These are phyloP conservation scores for Metarhizium brunneum DNA, from an alignment of 2,329 filamentous ascomycete species.

Conservation along the genomic window DNA sequence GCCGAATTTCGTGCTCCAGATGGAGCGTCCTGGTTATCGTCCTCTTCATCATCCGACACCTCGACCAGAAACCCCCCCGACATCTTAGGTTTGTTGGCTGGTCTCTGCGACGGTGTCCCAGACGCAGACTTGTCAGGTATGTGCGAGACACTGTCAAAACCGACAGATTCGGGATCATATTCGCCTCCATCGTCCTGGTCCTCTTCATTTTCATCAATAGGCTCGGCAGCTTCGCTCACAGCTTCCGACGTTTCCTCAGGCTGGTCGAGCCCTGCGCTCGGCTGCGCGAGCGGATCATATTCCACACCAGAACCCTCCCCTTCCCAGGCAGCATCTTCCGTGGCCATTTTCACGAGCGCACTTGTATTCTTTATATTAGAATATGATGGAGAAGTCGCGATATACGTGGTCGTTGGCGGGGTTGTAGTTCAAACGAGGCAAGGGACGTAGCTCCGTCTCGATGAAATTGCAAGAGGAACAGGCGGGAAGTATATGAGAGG, in stretches of 20 bases:
- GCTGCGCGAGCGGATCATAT: conserved; percentile 46
- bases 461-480: background rate
- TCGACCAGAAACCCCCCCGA: conserved; percentile 51
- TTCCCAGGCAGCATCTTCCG: conserved; percentile 38
- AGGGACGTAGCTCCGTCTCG: background rate
- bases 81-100: conserved; percentile 45
- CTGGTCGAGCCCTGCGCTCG: conserved; percentile 41
- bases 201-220: conserved; percentile 41
- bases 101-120: conserved; percentile 18
- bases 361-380: background rate
- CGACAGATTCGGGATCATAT: conserved; percentile 49
- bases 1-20: conserved; percentile 6
- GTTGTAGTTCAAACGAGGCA: background rate
- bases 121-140: conserved; percentile 19
- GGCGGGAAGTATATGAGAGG: background rate
- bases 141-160: conserved; percentile 32
- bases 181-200: conserved; percentile 45
- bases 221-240: conserved; percentile 38
- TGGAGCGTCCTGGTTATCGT: conserved; percentile 14
- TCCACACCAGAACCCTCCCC: conserved; percentile 44
- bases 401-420: background rate
- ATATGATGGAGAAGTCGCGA: background rate
- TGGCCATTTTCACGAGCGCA: conserved; percentile 21
- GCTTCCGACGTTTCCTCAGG: conserved; percentile 40
- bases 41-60: conserved; percentile 48